These are phyloP conservation scores for Botrytis fragariae DNA, from an alignment of 2,329 filamentous ascomycete species.

Conservation along the genomic window DNA sequence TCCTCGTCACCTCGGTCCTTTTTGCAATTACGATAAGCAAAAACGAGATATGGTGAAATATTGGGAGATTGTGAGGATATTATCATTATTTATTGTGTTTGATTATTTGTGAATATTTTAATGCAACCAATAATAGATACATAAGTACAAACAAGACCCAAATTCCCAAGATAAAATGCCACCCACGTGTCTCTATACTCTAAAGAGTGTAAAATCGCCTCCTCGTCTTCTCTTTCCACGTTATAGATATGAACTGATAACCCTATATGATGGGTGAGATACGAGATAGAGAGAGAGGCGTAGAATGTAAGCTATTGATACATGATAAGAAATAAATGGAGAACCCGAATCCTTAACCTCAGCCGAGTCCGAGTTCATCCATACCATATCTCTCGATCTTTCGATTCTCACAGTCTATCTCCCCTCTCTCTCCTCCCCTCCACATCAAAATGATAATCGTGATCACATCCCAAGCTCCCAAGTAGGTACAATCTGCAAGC, in stretches of 20 bases:
- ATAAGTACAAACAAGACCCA: background rate
- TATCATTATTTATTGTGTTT: background rate
- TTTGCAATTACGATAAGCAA: background rate
- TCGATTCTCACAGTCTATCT: too few relatives aligned
- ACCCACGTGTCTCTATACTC: background rate
- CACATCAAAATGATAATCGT: background rate
- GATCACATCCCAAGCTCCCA: background rate
- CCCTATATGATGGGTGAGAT: background rate
- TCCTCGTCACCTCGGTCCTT: constrained; percentile 10
- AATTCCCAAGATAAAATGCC: background rate
- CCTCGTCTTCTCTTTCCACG: background rate
- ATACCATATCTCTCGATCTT: background rate
- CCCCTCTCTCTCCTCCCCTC: background rate
- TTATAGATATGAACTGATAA: background rate
- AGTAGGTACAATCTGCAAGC: constrained; percentile 7
- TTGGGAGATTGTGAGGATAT: background rate
- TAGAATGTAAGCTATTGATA: background rate
- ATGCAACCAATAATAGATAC: background rate
- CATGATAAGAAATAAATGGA: background rate
- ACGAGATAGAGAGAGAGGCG: background rate
- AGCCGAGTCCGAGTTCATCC: background rate
- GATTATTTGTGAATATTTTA: background rate
- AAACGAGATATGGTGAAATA: background rate
- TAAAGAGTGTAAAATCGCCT: background rate
- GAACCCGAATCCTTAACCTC: background rate